phyloP scores from a whole-genome alignment of 1,284 basidiomycete genomes.

The Trichosporon ovoides region DNA sequence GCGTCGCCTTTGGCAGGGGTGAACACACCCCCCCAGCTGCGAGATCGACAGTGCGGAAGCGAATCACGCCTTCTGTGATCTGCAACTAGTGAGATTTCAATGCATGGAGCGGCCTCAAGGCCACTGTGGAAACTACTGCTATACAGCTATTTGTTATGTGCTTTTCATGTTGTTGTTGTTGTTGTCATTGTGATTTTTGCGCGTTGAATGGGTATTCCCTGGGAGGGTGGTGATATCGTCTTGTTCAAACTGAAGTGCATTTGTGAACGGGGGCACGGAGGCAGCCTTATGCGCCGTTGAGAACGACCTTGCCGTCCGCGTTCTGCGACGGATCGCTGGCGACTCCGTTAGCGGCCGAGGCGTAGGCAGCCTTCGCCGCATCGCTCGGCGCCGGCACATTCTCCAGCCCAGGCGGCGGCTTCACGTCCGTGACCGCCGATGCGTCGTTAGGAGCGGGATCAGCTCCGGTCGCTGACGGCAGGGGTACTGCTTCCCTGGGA shows the following conservation, averaged over 20 bases:
- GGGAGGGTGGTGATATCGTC: not conserved
- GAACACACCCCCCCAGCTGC: not conserved
- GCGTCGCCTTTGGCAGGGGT: not conserved
- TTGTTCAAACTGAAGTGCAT: not conserved
- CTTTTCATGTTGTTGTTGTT: not conserved
- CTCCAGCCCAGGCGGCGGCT: constrained; percentile 38
- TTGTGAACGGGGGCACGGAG: not conserved
- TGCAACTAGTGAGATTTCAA: not conserved
- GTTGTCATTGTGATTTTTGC: not conserved
- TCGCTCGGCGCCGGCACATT: constrained; percentile 34
- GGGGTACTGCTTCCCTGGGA: not conserved
- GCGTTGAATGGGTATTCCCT: not conserved
- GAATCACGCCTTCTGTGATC: too few relatives aligned
- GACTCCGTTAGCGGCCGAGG: constrained; percentile 41
- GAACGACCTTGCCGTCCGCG: constrained; percentile 6
- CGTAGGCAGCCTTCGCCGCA: constrained; percentile 35
- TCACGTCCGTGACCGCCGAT: constrained; percentile 16
- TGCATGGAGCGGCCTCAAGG: not conserved
- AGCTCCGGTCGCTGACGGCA: constrained; percentile 25
- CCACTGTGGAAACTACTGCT: constrained; percentile 7
- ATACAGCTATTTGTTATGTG: constrained; percentile 6
- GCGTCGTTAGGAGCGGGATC: constrained; percentile 30
- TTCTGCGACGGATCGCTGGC: constrained; percentile 18
- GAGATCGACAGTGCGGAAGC: too few relatives aligned
- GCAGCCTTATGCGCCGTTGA: constrained; percentile 10